Conservation (phyloP, 2,329 filamentous ascomycete species). For the Chaetomium sp. region DNA sequence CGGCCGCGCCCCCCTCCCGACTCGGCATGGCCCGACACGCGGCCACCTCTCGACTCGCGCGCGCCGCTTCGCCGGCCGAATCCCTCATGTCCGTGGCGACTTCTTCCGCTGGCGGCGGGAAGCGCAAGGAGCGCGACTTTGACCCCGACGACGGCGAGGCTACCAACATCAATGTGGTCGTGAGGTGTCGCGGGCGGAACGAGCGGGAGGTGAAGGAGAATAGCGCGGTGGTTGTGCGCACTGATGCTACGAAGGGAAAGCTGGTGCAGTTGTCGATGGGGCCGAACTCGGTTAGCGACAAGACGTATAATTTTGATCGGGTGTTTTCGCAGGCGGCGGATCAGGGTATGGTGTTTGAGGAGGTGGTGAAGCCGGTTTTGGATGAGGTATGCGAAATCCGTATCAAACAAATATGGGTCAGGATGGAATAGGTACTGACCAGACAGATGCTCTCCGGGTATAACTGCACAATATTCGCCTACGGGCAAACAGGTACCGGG, state of each 20-base stretch:
- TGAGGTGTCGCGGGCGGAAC: conserved; percentile 86
- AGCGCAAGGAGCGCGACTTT: conserved; percentile 83
- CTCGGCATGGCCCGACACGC: conserved; percentile 12
- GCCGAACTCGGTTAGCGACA: conserved; percentile 85
- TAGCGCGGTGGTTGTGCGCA: conserved; percentile 83
- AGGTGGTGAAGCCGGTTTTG: conserved; percentile 86
- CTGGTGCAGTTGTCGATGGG: conserved; percentile 86
- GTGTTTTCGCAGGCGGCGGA: conserved; percentile 95
- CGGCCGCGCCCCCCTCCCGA: conserved; percentile 19
- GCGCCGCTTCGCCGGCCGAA: conserved; percentile 59
- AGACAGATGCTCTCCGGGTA: conserved; percentile 80
- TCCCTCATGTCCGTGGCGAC: conserved; percentile 57
- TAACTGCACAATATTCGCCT: conserved; percentile 98
- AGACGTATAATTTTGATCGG: conserved; percentile 93
- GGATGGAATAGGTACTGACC: background rate
- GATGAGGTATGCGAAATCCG: conserved; percentile 62
- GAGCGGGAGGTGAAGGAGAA: conserved; percentile 91
- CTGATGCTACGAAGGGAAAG: conserved; percentile 82
- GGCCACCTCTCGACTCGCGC: conserved; percentile 28
- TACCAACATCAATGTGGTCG: conserved; percentile 97
- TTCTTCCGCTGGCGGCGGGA: conserved; percentile 53
- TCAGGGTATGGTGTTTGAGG: conserved; percentile 89
- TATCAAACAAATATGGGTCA: background rate
- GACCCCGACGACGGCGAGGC: conserved; percentile 64
- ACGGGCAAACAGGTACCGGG: conserved; percentile 94